Conservation (phyloP, 768 basidiomycete genomes). For the Tricholoma matsutake region DNA sequence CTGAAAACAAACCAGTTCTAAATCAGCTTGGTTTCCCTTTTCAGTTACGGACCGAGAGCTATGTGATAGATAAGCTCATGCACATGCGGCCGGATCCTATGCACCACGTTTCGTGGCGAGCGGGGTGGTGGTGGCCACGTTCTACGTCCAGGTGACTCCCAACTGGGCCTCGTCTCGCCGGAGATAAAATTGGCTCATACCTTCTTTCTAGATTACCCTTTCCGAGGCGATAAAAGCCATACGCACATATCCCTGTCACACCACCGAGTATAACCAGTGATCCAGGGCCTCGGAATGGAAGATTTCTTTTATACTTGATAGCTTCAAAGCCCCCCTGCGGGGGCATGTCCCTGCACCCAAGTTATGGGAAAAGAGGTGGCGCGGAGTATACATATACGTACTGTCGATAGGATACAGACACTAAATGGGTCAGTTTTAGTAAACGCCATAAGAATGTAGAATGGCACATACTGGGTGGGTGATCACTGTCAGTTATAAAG, state of each 20-base stretch:
- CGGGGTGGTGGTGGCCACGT: constrained; percentile 61
- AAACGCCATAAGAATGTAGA: constrained; percentile 5
- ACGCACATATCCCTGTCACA: constrained; percentile 82
- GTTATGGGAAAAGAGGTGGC: constrained; percentile 20
- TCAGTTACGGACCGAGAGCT: constrained; percentile 40
- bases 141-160: constrained; percentile 59
- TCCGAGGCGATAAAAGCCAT: constrained; percentile 90
- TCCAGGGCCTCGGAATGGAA: constrained; percentile 85
- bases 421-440: constrained; percentile 27
- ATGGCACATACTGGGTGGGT: constrained; percentile 11
- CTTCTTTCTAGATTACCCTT: constrained; percentile 90
- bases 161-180: constrained; percentile 13
- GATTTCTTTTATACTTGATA: constrained; percentile 93
- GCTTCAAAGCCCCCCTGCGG: constrained; percentile 90
- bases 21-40: constrained; percentile 41
- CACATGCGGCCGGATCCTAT: constrained; percentile 59
- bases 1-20: constrained; percentile 48
- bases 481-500: constrained; percentile 4
- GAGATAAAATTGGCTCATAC: constrained; percentile 39
- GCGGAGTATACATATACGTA: constrained; percentile 36
- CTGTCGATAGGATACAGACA: constrained; percentile 65
- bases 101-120: constrained; percentile 69
- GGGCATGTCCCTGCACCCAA: constrained; percentile 81
- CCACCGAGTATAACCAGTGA: constrained; percentile 82
- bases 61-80: constrained; percentile 40